These are phyloP conservation scores for Colletotrichum agaves DNA, from an alignment of 2,329 filamentous ascomycete genomes.

Conservation along the genomic window DNA sequence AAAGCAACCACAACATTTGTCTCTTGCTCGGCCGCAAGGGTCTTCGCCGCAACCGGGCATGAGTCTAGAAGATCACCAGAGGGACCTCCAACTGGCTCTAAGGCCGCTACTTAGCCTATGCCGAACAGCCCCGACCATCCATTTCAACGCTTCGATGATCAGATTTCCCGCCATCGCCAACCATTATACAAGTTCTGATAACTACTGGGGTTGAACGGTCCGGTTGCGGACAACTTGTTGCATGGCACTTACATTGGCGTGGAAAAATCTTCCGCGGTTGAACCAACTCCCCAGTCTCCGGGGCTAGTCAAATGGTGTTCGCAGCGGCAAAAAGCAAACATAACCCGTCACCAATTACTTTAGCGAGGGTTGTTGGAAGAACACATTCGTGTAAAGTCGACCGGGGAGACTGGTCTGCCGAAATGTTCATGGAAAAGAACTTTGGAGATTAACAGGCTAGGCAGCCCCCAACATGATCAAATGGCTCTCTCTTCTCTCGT, in stretches of 20 bases:
- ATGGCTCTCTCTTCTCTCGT: slow-evolving; percentile 4
- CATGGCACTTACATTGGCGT: slow-evolving; percentile 34
- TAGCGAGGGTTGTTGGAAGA: not conserved
- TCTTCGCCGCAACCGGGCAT: slow-evolving; percentile 36
- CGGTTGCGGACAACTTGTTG: slow-evolving; percentile 30
- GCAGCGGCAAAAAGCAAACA: slow-evolving; percentile 30
- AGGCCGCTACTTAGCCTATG: slow-evolving; percentile 27
- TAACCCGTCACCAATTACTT: slow-evolving; percentile 3
- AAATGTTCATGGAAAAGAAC: slow-evolving; percentile 14
- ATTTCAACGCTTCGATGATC: slow-evolving; percentile 10
- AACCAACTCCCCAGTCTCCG: slow-evolving; percentile 1
- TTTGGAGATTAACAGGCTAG: slow-evolving; percentile 10
- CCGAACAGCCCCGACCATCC: slow-evolving; percentile 20
- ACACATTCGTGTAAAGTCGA: not conserved
- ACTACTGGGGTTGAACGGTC: slow-evolving; percentile 22
- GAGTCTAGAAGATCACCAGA: slow-evolving; percentile 37
- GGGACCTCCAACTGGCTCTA: slow-evolving; percentile 29
- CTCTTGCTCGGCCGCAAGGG: slow-evolving; percentile 33
- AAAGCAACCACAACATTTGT: slow-evolving; percentile 23
- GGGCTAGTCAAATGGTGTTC: not conserved
- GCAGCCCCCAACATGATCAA: not conserved
- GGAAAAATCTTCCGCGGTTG: slow-evolving; percentile 36
- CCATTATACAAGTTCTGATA: slow-evolving; percentile 9
- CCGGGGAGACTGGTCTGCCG: not conserved
- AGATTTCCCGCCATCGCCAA: slow-evolving; percentile 33